A percentile compares a stretch with the other conserved stretches of the same genome.
phyloP scores from a whole-genome alignment of 805 yeast genomes.

The Saturnispora saitoi region DNA sequence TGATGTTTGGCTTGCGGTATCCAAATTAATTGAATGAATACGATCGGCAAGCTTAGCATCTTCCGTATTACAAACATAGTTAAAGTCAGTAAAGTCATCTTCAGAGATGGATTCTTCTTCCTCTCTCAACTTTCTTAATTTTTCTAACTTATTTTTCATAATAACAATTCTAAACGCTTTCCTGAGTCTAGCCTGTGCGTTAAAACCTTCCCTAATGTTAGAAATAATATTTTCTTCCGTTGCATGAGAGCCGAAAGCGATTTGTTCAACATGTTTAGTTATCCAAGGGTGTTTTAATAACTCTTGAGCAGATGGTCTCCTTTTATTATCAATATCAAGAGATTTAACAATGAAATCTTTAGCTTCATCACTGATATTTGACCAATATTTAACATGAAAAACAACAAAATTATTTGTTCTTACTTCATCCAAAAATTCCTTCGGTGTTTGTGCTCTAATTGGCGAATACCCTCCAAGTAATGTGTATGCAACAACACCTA shows the following conservation, averaged over 20 bases:
- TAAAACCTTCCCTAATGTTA: slow-evolving; percentile 67
- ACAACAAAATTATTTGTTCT: slow-evolving; percentile 64
- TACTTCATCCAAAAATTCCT: slow-evolving; percentile 76
- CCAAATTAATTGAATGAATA: slow-evolving; percentile 6
- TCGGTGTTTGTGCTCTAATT: slow-evolving; percentile 74
- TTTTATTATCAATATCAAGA: slow-evolving; percentile 55
- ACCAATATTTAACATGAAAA: slow-evolving; percentile 86
- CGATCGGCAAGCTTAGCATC: slow-evolving; percentile 36
- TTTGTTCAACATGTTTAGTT: slow-evolving; percentile 29
- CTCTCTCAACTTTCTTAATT: slow-evolving; percentile 53
- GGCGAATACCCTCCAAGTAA: slow-evolving; percentile 89
- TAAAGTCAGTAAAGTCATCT: slow-evolving; percentile 27
- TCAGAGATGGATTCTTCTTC: slow-evolving; percentile 37
- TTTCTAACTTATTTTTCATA: slow-evolving; percentile 68
- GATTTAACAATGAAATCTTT: slow-evolving; percentile 66
- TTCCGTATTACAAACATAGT: slow-evolving; percentile 28
- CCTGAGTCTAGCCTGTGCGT: slow-evolving; percentile 74
- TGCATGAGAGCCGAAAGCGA: slow-evolving; percentile 9
- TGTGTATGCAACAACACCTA: slow-evolving; percentile 90
- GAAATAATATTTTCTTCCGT: slow-evolving; percentile 60
- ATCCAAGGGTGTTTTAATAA: slow-evolving; percentile 75
- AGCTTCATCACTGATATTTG: slow-evolving; percentile 69
- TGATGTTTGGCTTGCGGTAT: background rate
- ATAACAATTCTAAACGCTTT: slow-evolving; percentile 81
- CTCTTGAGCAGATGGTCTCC: slow-evolving; percentile 61